Base-by-base conservation (phyloP, 257 asterid genomes). In the Prunella vulgaris region DNA sequence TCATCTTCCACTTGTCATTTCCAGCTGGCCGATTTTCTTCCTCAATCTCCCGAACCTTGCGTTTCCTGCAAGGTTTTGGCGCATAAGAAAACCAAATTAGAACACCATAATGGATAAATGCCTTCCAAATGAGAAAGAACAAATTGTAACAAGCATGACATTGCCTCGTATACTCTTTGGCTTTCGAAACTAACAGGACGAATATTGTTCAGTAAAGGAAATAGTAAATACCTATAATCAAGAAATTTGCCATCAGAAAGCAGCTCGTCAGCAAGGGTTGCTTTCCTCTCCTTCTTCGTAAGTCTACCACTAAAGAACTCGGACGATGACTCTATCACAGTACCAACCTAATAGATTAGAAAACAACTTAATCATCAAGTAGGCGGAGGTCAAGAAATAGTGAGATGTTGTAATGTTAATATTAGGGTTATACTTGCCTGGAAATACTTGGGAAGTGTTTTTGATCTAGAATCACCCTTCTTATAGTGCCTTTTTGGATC, bases 41-140 rank as follows among this genome's bases (percentile, higher is more conserved):
- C 83, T 90, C 97, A 77, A 93, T 93, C 87, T 93, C 90, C 3
- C 80, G 73, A 77, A 93, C 96, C 82, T 93, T 93, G 28, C 96
- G 97, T 71, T 90, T 93, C 83, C 98, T 93, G 86, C 67, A 78
- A 21, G 46, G 46, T 44, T 46, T 52, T 60, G 61, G 58, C 66
- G 63, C 27, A 65, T 37, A 7, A 48, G 49, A 24, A 10, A 40
- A 60, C 12, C 48, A 42, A 67, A 49, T 57, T 44, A 44, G n/a
- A n/a, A n/a, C n/a, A n/a, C n/a, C n/a, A n/a, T n/a, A n/a, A n/a
- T n/a, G n/a, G n/a, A n/a, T n/a, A n/a, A n/a, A n/a, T n/a, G n/a
- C n/a, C n/a, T n/a, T n/a, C n/a, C n/a, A n/a, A n/a, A n/a, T n/a
- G n/a, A n/a, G n/a, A n/a, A n/a, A n/a, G n/a, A n/a, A n/a, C n/a